phyloP scores from a whole-genome alignment of 2,329 filamentous ascomycete genomes.

The Penicillium sp. region DNA sequence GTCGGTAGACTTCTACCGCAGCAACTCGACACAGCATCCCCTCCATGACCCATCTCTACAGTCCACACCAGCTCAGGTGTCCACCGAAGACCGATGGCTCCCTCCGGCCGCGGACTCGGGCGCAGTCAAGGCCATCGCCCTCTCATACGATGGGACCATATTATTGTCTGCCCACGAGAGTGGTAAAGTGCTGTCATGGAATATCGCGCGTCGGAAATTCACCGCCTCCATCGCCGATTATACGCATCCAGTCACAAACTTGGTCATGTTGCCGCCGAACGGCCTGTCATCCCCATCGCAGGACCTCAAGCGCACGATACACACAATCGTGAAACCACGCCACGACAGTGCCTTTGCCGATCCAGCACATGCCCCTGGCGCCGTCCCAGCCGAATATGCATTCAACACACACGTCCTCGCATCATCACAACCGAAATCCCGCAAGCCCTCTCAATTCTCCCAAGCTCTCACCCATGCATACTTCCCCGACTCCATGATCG shows the following conservation, averaged over 20 bases:
- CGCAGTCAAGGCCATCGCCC: conserved; percentile 68
- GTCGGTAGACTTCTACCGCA: conserved; percentile 74
- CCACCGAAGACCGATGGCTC: conserved; percentile 52
- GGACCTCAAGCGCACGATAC: conserved; percentile 57
- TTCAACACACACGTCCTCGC: conserved; percentile 48
- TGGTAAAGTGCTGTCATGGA: conserved; percentile 82
- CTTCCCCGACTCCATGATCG: conserved; percentile 47
- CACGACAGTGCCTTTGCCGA: conserved; percentile 50
- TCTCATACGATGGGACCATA: conserved; percentile 82
- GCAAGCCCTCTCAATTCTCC: conserved; percentile 39
- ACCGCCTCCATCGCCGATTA: conserved; percentile 72
- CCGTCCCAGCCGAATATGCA: conserved; percentile 51
- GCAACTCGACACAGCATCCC: conserved; percentile 50
- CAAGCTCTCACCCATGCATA: conserved; percentile 47
- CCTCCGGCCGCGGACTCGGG: conserved; percentile 69
- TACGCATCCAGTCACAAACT: conserved; percentile 81
- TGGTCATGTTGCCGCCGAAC: conserved; percentile 72
- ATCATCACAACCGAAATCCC: conserved; percentile 20
- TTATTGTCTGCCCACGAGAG: conserved; percentile 81
- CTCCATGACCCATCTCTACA: conserved; percentile 45
- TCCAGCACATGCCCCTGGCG: conserved; percentile 41
- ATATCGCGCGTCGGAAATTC: conserved; percentile 72
- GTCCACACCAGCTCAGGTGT: conserved; percentile 49
- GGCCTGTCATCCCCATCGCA: conserved; percentile 48
- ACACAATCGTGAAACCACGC: conserved; percentile 76